Evolutionary conservation across 345 rosid genomes (phyloP).

Genomic region (Corymbia maculata): DNA sequence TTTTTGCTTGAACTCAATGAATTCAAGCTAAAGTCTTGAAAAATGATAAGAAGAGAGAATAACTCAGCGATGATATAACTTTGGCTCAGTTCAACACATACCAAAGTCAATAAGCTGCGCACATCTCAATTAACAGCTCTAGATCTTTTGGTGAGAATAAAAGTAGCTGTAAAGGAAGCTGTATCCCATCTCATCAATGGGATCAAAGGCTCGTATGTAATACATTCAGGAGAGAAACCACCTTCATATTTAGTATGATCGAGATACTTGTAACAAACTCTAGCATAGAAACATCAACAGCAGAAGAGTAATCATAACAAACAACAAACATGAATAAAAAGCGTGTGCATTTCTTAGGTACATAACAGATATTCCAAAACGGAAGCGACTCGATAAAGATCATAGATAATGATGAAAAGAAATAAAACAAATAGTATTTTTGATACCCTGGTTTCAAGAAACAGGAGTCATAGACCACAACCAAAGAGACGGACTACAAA

Average conservation of each 20-base stretch:
- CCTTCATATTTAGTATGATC: neutral
- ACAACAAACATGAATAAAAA: neutral
- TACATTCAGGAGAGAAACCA: neutral
- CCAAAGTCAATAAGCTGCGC: neutral
- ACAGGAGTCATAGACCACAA: neutral
- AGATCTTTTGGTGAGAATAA: neutral
- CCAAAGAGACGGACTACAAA: neutral
- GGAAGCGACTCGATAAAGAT: neutral
- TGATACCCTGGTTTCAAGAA: neutral
- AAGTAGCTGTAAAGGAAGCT: neutral
- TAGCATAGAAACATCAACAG: neutral
- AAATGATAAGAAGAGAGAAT: neutral
- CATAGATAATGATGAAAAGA: neutral
- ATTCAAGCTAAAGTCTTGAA: neutral
- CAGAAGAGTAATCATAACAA: neutral
- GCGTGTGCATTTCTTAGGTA: neutral
- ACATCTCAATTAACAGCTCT: neutral
- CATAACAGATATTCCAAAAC: neutral
- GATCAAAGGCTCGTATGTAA: neutral
- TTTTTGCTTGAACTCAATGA: neutral
- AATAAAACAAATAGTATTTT: neutral
- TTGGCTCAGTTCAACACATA: neutral
- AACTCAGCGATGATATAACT: neutral
- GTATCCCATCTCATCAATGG: neutral
- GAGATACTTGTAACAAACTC: neutral